Evolutionary conservation across 1,284 basidiomycete species (phyloP), one percentile per base, ranked within the genome.

Genomic region (Exobasidium rhododendri): DNA sequence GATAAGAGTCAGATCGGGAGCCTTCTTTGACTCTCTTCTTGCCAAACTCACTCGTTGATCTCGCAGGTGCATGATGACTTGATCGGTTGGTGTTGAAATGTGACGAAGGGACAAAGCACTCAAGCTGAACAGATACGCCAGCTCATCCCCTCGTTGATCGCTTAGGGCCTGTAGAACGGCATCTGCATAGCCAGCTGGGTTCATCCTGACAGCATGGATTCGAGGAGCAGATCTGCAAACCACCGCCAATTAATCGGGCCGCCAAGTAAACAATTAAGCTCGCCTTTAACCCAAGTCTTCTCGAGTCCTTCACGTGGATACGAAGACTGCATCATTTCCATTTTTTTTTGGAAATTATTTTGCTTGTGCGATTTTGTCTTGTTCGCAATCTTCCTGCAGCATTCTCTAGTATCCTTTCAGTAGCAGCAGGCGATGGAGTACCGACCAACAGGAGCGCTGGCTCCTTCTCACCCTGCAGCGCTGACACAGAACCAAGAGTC

Each of bases 401-500:
- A n/a, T n/a, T n/a, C n/a, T n/a, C n/a, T n/a, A n/a, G n/a, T n/a
- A n/a, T n/a, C n/a, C n/a, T n/a, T n/a, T n/a, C n/a, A n/a, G n/a
- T n/a, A n/a, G n/a, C n/a, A n/a, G 17, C 35, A 40, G 17, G 35
- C 17, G 35, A 50, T 50, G 47, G 47, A 50, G 26, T 50, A 24
- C 20, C 47, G 47, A 24, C n/a, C n/a, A 4, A 50, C 47, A 4
- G 47, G 47, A 20, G 26, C 47, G 4, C 26, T 50, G 2, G 47
- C 47, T 4, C 26, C 47, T 26, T 50, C 26, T 13, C 47, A 55
- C 13, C 52, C 52, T 35, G 24, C 20, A 31, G 22, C 52, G 4
- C 29, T 44, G 14, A 26, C 20, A 13, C n/a, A 24, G 11, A 68
- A 66, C 1, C 63, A 66, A 22, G 77, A 78, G 47, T 71, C 75